Evolutionary conservation across 2,329 filamentous ascomycete genomes (phyloP).

Genomic region (Fusarium pseudonygamai): DNA sequence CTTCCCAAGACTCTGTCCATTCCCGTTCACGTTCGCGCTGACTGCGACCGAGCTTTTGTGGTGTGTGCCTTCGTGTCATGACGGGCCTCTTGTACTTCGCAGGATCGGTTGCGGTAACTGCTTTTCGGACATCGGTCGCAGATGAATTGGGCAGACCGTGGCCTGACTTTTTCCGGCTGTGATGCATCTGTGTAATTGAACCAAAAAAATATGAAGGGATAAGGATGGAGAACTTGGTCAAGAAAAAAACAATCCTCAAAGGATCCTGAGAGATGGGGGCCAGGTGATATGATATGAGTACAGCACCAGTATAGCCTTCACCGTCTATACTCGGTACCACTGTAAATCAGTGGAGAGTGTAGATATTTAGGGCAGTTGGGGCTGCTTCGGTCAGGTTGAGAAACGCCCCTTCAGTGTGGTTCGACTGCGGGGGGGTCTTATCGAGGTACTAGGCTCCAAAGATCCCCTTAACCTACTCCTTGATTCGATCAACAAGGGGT

Average conservation of each 20-base stretch:
- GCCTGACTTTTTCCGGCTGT: constrained; percentile 66
- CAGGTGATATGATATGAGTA: constrained; percentile 38
- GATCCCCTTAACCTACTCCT: constrained; percentile 36
- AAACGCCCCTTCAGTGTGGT: constrained; percentile 38
- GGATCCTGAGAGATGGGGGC: constrained; percentile 21
- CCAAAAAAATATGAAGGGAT: constrained; percentile 1
- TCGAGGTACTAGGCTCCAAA: constrained; percentile 33
- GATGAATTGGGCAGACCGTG: constrained; percentile 63
- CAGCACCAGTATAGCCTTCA: constrained; percentile 26
- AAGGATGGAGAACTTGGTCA: constrained; percentile 13
- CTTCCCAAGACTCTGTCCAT: constrained; percentile 61
- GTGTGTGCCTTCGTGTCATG: constrained; percentile 56
- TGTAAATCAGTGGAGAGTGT: constrained; percentile 34
- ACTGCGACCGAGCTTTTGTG: constrained; percentile 61
- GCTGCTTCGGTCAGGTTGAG: constrained; percentile 22
- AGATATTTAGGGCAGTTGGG: constrained; percentile 34
- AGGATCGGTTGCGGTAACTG: constrained; percentile 56
- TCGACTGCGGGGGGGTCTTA: constrained; percentile 43
- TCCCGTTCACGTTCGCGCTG: constrained; percentile 62
- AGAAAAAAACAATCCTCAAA: constrained; percentile 26
- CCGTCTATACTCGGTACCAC: constrained; percentile 31
- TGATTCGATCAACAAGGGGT: constrained; percentile 36
- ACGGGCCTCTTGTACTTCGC: constrained; percentile 59
- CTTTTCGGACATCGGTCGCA: constrained; percentile 64
- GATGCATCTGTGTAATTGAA: constrained; percentile 57